Conservation (phyloP, 2,329 filamentous ascomycete genomes). For the Neofusicoccum kwambonambiense region DNA sequence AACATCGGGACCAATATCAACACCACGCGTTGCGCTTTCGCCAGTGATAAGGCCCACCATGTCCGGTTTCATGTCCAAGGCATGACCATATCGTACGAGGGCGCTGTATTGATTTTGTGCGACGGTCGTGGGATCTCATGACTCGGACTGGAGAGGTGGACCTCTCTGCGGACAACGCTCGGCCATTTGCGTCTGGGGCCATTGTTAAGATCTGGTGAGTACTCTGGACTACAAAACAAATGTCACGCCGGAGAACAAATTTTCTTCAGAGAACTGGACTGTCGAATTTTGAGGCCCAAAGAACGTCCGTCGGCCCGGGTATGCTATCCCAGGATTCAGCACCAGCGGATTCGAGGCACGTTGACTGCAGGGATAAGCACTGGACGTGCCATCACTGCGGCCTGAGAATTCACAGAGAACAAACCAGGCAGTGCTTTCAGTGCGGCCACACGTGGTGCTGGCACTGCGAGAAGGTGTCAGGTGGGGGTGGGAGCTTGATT, state of each 20-base stretch:
- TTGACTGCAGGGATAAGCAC: slow-evolving; percentile 7
- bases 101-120: background rate
- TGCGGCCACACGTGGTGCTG: slow-evolving; percentile 7
- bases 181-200: background rate
- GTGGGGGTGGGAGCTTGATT: background rate
- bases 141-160: background rate
- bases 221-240: background rate
- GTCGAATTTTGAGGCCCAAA: background rate
- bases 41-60: slow-evolving; percentile 1
- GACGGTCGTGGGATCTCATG: slow-evolving; percentile 6
- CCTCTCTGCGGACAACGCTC: background rate
- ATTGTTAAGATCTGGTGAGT: background rate
- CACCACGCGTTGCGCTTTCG: background rate
- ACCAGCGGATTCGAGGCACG: background rate
- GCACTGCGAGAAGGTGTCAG: slow-evolving; percentile 2
- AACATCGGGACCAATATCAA: background rate
- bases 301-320: background rate
- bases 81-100: slow-evolving; percentile 13
- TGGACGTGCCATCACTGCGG: slow-evolving; percentile 12
- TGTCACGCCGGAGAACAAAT: too few species aligned
- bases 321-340: background rate
- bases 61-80: background rate
- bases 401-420: background rate
- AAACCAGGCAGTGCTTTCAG: slow-evolving; percentile 4
- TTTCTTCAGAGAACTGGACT: background rate